Percentiles rank a stretch among this genome's conserved stretches.
Evolutionary conservation across 352 stramenopile species (phyloP).

Genomic region (Phytophthora citricola): DNA sequence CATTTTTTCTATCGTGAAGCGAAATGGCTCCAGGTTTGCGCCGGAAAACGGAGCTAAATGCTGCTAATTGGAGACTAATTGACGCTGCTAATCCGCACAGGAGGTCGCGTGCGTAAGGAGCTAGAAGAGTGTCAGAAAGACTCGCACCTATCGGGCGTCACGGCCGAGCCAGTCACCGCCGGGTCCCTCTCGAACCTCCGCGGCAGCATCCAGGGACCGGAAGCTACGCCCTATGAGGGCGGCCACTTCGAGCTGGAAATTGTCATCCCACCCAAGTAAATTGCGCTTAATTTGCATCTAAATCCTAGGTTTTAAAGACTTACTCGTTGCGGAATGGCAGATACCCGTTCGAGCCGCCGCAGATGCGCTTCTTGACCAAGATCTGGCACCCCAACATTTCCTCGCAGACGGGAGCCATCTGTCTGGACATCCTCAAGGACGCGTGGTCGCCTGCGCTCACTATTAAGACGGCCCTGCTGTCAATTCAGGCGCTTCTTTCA

Average conservation of each 20-base stretch:
- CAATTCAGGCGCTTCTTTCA: conserved; percentile 95
- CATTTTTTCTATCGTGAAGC: conserved; percentile 7
- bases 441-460: conserved; percentile 96
- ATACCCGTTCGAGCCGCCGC: conserved; percentile 96
- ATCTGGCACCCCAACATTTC: conserved; percentile 99
- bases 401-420: conserved; percentile 97
- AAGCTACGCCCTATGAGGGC: conserved; percentile 88
- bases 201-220: conserved; percentile 75
- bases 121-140: conserved; percentile 89
- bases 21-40: conserved; percentile 20
- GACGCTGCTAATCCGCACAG: conserved; percentile 18
- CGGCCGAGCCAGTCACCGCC: conserved; percentile 50
- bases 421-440: conserved; percentile 98
- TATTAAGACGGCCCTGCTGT: conserved; percentile 97
- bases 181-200: conserved; percentile 39
- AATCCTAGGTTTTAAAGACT: conserved; percentile 6
- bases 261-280: conserved; percentile 92
- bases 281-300: neutral
- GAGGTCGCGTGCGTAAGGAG: conserved; percentile 86
- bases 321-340: conserved; percentile 28
- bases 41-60: neutral
- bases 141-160: conserved; percentile 83
- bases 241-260: conserved; percentile 95
- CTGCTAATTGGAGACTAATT: neutral
- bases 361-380: conserved; percentile 94